Conservation (phyloP, 2,329 filamentous ascomycete species). For the Zasmidium cellare region DNA sequence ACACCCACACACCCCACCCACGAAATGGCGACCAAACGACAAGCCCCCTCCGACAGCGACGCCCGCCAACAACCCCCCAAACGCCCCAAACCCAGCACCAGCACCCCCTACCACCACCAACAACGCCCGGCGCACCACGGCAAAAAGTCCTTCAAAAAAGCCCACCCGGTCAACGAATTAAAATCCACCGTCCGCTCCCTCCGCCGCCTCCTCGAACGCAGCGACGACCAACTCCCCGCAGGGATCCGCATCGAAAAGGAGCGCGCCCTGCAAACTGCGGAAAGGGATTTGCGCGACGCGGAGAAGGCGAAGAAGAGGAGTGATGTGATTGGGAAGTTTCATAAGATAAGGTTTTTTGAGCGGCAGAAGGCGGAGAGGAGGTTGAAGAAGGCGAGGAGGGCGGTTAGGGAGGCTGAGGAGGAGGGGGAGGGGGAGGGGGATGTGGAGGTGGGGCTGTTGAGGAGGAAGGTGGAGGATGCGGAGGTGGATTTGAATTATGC, state of each 20-base stretch:
- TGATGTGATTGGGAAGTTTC: conserved; percentile 75
- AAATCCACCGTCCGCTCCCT: conserved; percentile 73
- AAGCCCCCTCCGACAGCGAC: conserved; percentile 14
- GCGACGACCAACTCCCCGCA: conserved; percentile 63
- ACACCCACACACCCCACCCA: neutral
- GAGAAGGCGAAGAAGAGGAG: conserved; percentile 62
- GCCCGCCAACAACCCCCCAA: conserved; percentile 11
- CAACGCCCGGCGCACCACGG: conserved; percentile 15
- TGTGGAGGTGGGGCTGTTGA: conserved; percentile 36
- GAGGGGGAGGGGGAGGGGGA: conserved; percentile 47
- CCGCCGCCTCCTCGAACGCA: conserved; percentile 63
- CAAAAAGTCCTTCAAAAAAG: conserved; percentile 34
- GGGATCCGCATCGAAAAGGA: conserved; percentile 69
- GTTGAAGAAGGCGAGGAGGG: conserved; percentile 64
- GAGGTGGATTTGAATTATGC: conserved; percentile 77
- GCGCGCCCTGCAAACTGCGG: conserved; percentile 67
- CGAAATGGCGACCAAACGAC: conserved; percentile 24
- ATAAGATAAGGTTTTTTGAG: conserved; percentile 86
- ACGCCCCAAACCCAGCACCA: conserved; percentile 15
- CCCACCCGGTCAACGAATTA: conserved; percentile 55
- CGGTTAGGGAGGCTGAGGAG: conserved; percentile 54
- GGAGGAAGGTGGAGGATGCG: conserved; percentile 40
- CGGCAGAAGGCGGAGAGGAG: conserved; percentile 70
- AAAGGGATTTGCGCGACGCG: conserved; percentile 62
- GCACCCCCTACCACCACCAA: conserved; percentile 4